phyloP scores from a whole-genome alignment of 257 asterid genomes.

The Scutellaria minor region DNA sequence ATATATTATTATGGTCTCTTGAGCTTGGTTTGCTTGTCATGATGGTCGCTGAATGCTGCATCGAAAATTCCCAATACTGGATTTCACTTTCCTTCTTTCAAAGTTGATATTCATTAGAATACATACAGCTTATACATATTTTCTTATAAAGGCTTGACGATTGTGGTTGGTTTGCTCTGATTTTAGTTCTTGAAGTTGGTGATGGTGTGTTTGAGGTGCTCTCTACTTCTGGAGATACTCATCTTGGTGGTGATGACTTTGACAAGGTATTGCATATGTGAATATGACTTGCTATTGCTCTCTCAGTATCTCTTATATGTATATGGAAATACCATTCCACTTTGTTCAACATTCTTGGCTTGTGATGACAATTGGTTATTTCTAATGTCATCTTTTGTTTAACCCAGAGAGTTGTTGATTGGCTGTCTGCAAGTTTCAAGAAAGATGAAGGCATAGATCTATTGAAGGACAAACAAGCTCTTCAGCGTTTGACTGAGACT shows the following conservation, averaged over 20 bases:
- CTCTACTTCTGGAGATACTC: slow-evolving; percentile 96
- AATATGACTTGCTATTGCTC: neutral
- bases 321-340: neutral
- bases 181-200: slow-evolving; percentile 91
- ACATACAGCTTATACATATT: neutral
- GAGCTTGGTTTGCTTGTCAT: neutral
- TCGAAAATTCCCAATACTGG: neutral
- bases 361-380: slow-evolving; percentile 1
- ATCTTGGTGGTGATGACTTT: slow-evolving; percentile 98
- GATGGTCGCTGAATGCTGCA: neutral
- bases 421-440: slow-evolving; percentile 87
- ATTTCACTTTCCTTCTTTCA: slow-evolving; percentile 2
- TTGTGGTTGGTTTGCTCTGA: slow-evolving; percentile 19
- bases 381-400: slow-evolving; percentile 16
- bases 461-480: slow-evolving; percentile 98
- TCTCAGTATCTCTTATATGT: neutral
- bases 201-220: slow-evolving; percentile 97
- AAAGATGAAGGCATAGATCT: slow-evolving; percentile 88
- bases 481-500: slow-evolving; percentile 95
- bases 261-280: slow-evolving; percentile 63
- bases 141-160: neutral
- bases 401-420: slow-evolving; percentile 89
- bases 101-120: neutral
- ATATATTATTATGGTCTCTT: slow-evolving; percentile 6
- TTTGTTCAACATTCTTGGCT: neutral